Conservation (phyloP, 139 green algal species). For the Micromonas commoda region DNA sequence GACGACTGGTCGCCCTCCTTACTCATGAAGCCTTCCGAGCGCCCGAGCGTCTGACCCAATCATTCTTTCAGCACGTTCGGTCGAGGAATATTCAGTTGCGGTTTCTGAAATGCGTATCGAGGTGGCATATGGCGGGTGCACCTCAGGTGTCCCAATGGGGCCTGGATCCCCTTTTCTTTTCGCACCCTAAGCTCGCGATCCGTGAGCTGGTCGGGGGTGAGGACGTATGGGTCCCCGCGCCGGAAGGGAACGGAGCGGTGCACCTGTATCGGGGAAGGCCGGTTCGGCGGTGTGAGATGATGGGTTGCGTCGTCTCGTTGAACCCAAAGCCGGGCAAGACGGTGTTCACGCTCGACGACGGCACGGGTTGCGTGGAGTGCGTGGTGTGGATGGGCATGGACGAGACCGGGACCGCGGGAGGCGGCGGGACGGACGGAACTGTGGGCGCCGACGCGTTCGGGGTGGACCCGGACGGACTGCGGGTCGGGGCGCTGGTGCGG, state of each 20-base stretch:
- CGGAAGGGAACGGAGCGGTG: neutral
- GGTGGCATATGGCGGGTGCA: neutral
- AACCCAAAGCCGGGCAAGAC: neutral
- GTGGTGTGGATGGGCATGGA: slow-evolving; percentile 11
- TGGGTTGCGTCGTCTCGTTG: neutral
- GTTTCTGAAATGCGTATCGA: too few relatives aligned
- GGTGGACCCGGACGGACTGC: neutral
- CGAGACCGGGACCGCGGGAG: neutral
- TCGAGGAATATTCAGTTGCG: too few relatives aligned
- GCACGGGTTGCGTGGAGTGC: slow-evolving; percentile 20
- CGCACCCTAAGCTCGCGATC: neutral
- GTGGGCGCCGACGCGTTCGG: neutral
- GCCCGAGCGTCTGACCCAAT: too few relatives aligned
- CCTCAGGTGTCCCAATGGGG: neutral
- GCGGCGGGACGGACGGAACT: neutral
- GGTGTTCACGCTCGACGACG: slow-evolving; percentile 17
- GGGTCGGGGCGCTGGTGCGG: neutral
- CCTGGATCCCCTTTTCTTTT: neutral
- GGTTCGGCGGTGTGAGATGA: neutral
- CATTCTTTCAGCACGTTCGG: too few relatives aligned
- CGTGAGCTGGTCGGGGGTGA: neutral
- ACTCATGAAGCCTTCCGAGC: too few relatives aligned
- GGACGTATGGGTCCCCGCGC: neutral
- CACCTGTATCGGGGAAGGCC: neutral
- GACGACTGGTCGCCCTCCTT: too few relatives aligned